These are phyloP conservation scores for Citeromyces hawaiiensis DNA, from an alignment of 1,139 yeast species.

Conservation along the genomic window DNA sequence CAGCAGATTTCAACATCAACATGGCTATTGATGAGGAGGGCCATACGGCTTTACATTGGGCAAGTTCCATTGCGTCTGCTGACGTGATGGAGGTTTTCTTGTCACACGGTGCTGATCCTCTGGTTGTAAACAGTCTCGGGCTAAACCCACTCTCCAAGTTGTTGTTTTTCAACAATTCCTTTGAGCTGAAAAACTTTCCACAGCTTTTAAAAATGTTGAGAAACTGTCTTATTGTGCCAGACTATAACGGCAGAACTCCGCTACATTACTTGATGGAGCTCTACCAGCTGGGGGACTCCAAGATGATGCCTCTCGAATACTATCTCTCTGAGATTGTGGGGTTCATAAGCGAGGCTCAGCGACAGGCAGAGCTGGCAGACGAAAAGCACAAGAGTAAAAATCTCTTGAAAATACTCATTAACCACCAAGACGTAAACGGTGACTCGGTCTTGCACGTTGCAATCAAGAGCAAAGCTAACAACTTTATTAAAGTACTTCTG, in stretches of 20 bases:
- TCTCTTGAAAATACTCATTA: slow-evolving; percentile 44
- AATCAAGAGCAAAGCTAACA: slow-evolving; percentile 23
- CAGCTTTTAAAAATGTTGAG: slow-evolving; percentile 58
- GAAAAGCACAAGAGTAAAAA: slow-evolving; percentile 17
- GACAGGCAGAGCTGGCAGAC: slow-evolving; percentile 14
- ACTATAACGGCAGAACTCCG: slow-evolving; percentile 60
- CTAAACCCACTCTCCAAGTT: slow-evolving; percentile 78
- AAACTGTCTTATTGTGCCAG: slow-evolving; percentile 60
- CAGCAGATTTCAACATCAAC: slow-evolving; percentile 70
- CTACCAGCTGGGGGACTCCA: slow-evolving; percentile 30
- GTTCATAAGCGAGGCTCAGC: slow-evolving; percentile 15
- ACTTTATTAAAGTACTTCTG: slow-evolving; percentile 25
- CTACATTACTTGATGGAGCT: slow-evolving; percentile 60
- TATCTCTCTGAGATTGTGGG: slow-evolving; percentile 25
- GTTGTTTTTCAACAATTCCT: slow-evolving; percentile 79
- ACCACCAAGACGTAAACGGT: slow-evolving; percentile 58
- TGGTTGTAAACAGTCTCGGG: slow-evolving; percentile 62
- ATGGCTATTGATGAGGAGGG: slow-evolving; percentile 92
- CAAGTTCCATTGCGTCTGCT: slow-evolving; percentile 80
- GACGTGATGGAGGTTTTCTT: slow-evolving; percentile 59
- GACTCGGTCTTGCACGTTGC: slow-evolving; percentile 62
- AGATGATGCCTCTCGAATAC: slow-evolving; percentile 22
- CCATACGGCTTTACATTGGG: slow-evolving; percentile 95
- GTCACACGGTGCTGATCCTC: slow-evolving; percentile 59
- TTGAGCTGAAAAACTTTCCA: slow-evolving; percentile 64